Evolutionary conservation across 2,329 filamentous ascomycete species (phyloP), one percentile per base, ranked within the genome.

Genomic region (Bipolaris oryzae): DNA sequence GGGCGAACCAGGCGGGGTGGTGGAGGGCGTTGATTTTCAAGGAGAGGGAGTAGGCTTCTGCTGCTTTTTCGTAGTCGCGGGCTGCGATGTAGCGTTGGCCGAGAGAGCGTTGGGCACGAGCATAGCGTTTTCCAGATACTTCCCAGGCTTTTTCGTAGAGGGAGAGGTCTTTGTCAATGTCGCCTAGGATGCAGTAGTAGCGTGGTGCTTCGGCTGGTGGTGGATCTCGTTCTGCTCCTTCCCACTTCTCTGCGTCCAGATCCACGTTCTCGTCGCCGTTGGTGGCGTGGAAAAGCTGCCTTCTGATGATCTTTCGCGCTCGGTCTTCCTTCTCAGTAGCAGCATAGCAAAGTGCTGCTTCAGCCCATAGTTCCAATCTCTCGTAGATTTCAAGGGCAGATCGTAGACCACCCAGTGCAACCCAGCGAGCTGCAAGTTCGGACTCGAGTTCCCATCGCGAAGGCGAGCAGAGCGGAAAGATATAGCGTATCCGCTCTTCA

Each of bases 351-450:
- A 99, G 82, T 0, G 95, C 94, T 4, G 93, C 92, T 77, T 99
- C 95, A 1, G 95, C 91, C 92, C 95, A 98, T 75, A 98, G 88
- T 54, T 92, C 88, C 16, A 99, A 80, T 3, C 95, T 85, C 77
- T 96, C 93, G 77, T 98, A 99, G 58, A 99, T 98, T 58, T 97
- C 95, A 1, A 99, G 84, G 0, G 95, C 95, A 0, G 93, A 96
- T 3, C 91, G 84, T 1, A 99, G 80, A 38, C 92, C 96, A 9
- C 95, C 95, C 2, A 97, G 85, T 45, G 87, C 85, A 0, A 93
- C 90, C 95, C 95, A 99, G n/a, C 92, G 87, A 58, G 91, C 88
- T 1, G 95, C 95, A 13, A 99, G 83, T 73, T 99, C 95, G 0
- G 93, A 89, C 73, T 99, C 95, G 1, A 99, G 84, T 69, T 96